Base-by-base conservation (phyloP, 2,329 filamentous ascomycete genomes). In the Paracoccidioides lutzii region DNA sequence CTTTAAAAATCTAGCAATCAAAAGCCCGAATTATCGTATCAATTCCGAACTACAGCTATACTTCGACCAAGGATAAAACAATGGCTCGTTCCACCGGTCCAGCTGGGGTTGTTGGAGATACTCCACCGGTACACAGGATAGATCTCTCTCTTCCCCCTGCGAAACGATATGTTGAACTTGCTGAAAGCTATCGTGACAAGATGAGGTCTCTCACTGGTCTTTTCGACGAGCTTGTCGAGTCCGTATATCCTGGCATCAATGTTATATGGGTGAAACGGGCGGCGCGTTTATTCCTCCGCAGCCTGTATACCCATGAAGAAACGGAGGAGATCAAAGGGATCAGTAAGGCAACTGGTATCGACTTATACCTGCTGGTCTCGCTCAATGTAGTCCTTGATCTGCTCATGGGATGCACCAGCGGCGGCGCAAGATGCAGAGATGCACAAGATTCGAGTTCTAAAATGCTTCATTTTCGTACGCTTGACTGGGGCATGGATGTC, bases 381-480 rank as follows among this genome's bases (percentile, higher is more conserved):
- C 76, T 84, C 61, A 86, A 86, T 60, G 79, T 81, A 1, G 67
- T 85, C 1, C 71, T 86, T 1, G 83, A 87, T 61, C 68, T 80
- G 4, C 70, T 86, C 40, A 77, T 86, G 68, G 83, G 82, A 2
- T 86, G 83, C 64, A 85, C 82, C 0, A 83, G 80, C 58, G 79
- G 80, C 28, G 79, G 73, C 14, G 69, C 67, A 2, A 63, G 64
- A 42, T 59, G 59, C 3, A 55, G 60, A 38, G 57, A 62, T 28
- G 15, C 48, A 38, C 33, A 30, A 14, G 35, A 45, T 10, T 57
- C 58, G 4, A 56, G 62, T 12, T 58, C 61, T 5, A 66, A 58
- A 56, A 69, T 71, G 66, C 57, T 71, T 9, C 66, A 69, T 63
- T 75, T 74, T 57, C 65, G 73, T 1, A 75, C 71, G 1, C 61